These are phyloP conservation scores for Paecilomyces variotii DNA, from an alignment of 2,329 filamentous ascomycete genomes.

Conservation along the genomic window DNA sequence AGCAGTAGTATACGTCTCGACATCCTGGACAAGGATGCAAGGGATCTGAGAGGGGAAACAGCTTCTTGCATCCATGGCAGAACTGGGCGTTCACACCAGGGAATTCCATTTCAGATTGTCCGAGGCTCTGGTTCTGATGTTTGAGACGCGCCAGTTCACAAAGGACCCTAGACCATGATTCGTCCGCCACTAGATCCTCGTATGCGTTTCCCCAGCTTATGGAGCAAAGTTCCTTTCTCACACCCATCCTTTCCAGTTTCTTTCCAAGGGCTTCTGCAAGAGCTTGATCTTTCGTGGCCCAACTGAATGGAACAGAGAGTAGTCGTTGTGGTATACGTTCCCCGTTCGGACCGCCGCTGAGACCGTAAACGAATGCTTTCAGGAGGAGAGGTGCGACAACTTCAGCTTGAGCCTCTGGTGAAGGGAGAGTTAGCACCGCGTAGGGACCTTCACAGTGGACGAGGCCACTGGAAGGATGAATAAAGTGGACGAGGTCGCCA, in stretches of 20 bases:
- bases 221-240: slow-evolving; percentile 4
- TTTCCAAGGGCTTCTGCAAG: slow-evolving; percentile 4
- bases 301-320: slow-evolving; percentile 3
- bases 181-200: neutral
- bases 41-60: neutral
- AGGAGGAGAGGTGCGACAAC: slow-evolving; percentile 1
- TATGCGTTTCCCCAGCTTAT: neutral
- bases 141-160: neutral
- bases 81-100: neutral
- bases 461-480: slow-evolving; percentile 4
- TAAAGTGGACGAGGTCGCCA: slow-evolving; percentile 7
- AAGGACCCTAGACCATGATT: neutral
- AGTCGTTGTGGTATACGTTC: neutral
- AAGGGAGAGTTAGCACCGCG: neutral
- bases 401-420: neutral
- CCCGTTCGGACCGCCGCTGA: neutral
- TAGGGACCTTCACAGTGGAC: slow-evolving; percentile 7
- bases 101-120: neutral
- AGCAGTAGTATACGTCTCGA: neutral
- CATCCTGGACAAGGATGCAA: neutral
- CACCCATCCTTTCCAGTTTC: slow-evolving; percentile 4
- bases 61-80: neutral
- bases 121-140: neutral
- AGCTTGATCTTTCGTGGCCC: slow-evolving; percentile 3
- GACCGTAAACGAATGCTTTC: neutral